phyloP scores from a whole-genome alignment of 768 basidiomycete genomes.

The Boletellus sp. region DNA sequence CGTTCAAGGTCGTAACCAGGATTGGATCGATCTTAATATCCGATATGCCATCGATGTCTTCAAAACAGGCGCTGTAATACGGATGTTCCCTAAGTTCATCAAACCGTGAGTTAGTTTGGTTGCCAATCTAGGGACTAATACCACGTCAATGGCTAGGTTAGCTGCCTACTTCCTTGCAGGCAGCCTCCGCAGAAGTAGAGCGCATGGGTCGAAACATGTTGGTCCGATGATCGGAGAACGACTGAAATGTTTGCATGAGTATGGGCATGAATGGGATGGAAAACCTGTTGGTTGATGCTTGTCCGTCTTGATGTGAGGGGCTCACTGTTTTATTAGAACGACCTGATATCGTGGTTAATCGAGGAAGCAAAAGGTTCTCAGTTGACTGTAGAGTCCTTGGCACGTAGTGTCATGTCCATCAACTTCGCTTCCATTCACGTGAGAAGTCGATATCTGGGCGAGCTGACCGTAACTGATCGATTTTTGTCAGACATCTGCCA shows the following conservation, averaged over 20 bases:
- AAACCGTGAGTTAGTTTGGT: constrained; percentile 21
- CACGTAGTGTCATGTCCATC: constrained; percentile 3
- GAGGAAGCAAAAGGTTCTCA: constrained; percentile 20
- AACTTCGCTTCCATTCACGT: constrained; percentile 23
- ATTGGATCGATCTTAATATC: constrained; percentile 32
- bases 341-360: constrained; percentile 33
- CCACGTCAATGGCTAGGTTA: constrained; percentile 6
- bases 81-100: constrained; percentile 31
- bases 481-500: constrained; percentile 16
- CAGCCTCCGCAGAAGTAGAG: neutral
- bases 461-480: neutral
- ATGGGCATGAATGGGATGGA: constrained; percentile 25
- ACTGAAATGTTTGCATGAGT: constrained; percentile 13
- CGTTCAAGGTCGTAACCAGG: constrained; percentile 36
- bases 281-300: constrained; percentile 11
- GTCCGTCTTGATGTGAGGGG: neutral
- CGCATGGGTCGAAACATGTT: constrained; percentile 12
- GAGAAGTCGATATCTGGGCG: neutral
- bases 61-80: constrained; percentile 16
- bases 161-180: constrained; percentile 10
- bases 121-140: neutral
- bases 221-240: constrained; percentile 32
- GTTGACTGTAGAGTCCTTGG: constrained; percentile 19
- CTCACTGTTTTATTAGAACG: constrained; percentile 17
- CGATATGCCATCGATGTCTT: constrained; percentile 28